phyloP scores from a whole-genome alignment of 1,284 basidiomycete species.

The Neotropicomus parvogracilis region DNA sequence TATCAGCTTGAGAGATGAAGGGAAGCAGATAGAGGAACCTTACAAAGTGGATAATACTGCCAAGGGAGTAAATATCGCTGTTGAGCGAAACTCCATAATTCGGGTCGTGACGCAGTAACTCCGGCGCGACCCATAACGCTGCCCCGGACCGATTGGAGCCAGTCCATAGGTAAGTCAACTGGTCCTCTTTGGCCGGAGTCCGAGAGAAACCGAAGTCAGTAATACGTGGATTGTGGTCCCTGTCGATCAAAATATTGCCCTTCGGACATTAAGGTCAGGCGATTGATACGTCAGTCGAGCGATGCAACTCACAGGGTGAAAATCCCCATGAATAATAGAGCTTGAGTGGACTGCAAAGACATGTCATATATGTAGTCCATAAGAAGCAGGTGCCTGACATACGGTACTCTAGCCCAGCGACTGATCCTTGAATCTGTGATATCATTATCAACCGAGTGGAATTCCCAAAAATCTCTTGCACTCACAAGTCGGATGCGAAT shows the following conservation, averaged over 20 bases:
- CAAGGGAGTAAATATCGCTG: conserved; percentile 13
- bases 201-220: conserved; percentile 13
- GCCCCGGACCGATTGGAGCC: background rate
- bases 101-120: background rate
- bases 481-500: conserved; percentile 7
- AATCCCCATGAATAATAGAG: conserved; percentile 6
- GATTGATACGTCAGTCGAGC: background rate
- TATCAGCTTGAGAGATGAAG: background rate
- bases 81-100: background rate
- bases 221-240: conserved; percentile 1
- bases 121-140: conserved; percentile 1
- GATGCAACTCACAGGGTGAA: conserved; percentile 3
- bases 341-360: conserved; percentile 7
- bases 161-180: conserved; percentile 6
- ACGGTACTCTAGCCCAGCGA: conserved; percentile 7
- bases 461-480: background rate
- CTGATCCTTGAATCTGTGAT: conserved; percentile 1
- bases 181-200: background rate
- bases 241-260: conserved; percentile 14
- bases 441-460: background rate
- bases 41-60: conserved; percentile 12
- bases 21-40: background rate
- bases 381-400: background rate
- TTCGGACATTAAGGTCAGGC: background rate
- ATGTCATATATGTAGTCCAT: background rate